A percentile compares a stretch with the other conserved stretches of the same genome.
Conservation (phyloP, 1,139 yeast genomes). For the Yamadazyma mexicana region DNA sequence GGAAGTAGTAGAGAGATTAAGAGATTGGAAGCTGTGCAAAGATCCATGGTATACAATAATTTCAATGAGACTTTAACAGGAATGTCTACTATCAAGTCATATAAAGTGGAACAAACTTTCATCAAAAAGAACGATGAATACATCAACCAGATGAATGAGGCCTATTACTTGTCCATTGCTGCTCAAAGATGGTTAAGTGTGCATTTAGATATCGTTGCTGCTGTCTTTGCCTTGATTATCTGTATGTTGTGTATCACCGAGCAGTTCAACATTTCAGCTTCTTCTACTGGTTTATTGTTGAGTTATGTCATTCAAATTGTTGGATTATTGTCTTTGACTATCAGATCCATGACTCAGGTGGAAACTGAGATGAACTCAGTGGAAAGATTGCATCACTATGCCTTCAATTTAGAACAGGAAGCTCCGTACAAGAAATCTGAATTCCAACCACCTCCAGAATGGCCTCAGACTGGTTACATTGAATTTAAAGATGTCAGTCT, state of each 20-base stretch:
- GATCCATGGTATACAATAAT: constrained; percentile 47
- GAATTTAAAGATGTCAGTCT: constrained; percentile 72
- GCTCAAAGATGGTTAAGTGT: constrained; percentile 48
- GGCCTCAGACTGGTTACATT: constrained; percentile 86
- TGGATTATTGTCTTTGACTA: constrained; percentile 41
- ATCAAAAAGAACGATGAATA: constrained; percentile 35
- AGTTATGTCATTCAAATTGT: constrained; percentile 47
- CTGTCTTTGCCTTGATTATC: constrained; percentile 38
- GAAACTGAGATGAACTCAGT: constrained; percentile 51
- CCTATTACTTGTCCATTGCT: constrained; percentile 42
- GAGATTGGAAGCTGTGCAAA: constrained; percentile 44
- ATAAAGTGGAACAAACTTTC: constrained; percentile 30
- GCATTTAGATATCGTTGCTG: constrained; percentile 41
- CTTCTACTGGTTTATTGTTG: constrained; percentile 45
- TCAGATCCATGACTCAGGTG: constrained; percentile 46
- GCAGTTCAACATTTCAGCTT: constrained; percentile 40
- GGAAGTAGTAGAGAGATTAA: constrained; percentile 47
- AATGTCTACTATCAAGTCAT: constrained; percentile 44
- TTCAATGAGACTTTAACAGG: constrained; percentile 49
- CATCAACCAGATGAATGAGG: constrained; percentile 44
- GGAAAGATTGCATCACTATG: constrained; percentile 45
- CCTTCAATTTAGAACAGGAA: constrained; percentile 65
- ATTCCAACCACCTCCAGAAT: constrained; percentile 66
- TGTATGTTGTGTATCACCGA: constrained; percentile 42
- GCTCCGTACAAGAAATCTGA: constrained; percentile 63